Percentiles rank a stretch among this genome's conserved stretches.
Conservation (phyloP, 164 flowering plant species). For the Stephania japonica region DNA sequence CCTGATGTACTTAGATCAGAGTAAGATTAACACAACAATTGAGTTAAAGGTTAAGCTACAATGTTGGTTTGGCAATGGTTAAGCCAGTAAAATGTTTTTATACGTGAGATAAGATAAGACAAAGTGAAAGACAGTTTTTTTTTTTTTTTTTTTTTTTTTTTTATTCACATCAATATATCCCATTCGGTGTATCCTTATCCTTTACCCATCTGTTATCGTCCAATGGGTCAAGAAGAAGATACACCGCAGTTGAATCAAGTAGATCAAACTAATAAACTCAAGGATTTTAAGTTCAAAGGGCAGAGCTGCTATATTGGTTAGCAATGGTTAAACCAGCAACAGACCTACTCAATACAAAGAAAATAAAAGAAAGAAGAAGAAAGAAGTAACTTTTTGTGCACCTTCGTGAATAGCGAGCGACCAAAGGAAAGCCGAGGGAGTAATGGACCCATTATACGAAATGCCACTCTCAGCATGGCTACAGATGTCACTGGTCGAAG, state of each 20-base stretch:
- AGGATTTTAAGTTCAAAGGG: neutral
- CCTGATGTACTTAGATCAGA: no score
- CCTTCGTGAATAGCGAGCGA: slow-evolving; percentile 81
- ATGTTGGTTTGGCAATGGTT: no score
- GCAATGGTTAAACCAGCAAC: neutral
- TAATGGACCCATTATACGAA: slow-evolving; percentile 92
- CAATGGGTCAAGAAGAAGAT: neutral
- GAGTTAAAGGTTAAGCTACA: no score
- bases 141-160: no score
- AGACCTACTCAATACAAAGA: neutral
- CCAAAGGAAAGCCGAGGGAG: slow-evolving; percentile 90
- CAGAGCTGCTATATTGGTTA: neutral
- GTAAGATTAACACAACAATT: no score
- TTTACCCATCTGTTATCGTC: neutral
- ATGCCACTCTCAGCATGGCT: slow-evolving; percentile 84
- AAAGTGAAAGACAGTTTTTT: no score
- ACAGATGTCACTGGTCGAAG: slow-evolving; percentile 87
- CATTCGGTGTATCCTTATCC: neutral
- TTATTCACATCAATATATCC: neutral
- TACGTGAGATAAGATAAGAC: no score
- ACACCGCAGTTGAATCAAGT: neutral
- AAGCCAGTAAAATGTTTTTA: no score
- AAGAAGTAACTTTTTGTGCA: slow-evolving; percentile 19
- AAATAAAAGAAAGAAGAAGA: neutral
- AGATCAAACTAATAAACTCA: neutral